Conservation (phyloP, 106 monocot species). For the Cymbidium sinense region DNA sequence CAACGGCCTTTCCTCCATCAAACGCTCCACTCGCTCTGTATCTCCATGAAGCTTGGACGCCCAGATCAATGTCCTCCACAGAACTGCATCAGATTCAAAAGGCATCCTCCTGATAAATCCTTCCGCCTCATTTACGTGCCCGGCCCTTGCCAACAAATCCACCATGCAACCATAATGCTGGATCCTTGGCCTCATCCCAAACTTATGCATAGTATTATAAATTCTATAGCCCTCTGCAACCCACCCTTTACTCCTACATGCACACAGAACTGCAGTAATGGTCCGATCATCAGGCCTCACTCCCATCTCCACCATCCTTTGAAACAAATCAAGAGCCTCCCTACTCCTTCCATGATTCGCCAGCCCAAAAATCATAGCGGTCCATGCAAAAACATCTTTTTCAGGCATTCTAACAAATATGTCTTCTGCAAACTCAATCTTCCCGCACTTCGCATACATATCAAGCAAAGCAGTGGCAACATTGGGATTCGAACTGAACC, state of each 20-base stretch:
- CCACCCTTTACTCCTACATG: constrained; percentile 41
- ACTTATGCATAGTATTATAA: constrained; percentile 32
- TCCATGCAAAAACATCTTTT: constrained; percentile 14
- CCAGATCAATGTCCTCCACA: constrained; percentile 49
- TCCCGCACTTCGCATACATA: constrained; percentile 21
- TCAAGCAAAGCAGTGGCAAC: constrained; percentile 11
- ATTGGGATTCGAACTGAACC: constrained; percentile 11
- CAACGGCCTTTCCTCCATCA: constrained; percentile 19
- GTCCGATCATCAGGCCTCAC: constrained; percentile 34
- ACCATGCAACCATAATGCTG: constrained; percentile 65
- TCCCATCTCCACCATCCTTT: constrained; percentile 22
- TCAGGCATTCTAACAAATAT: not conserved
- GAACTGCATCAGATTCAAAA: constrained; percentile 30
- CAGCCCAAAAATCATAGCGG: constrained; percentile 42
- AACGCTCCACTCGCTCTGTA: constrained; percentile 16
- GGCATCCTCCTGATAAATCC: constrained; percentile 29
- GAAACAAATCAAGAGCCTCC: constrained; percentile 40
- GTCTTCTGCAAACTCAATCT: constrained; percentile 12
- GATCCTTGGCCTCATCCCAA: constrained; percentile 28
- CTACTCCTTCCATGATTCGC: constrained; percentile 33
- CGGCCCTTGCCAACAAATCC: constrained; percentile 39
- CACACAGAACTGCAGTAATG: constrained; percentile 24
- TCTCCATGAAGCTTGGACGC: constrained; percentile 37
- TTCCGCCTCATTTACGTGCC: constrained; percentile 37
- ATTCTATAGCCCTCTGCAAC: constrained; percentile 32